Evolutionary conservation across 106 monocot genomes (phyloP), one percentile per base, ranked within the genome.

Genomic region (Iris macrosiphon): DNA sequence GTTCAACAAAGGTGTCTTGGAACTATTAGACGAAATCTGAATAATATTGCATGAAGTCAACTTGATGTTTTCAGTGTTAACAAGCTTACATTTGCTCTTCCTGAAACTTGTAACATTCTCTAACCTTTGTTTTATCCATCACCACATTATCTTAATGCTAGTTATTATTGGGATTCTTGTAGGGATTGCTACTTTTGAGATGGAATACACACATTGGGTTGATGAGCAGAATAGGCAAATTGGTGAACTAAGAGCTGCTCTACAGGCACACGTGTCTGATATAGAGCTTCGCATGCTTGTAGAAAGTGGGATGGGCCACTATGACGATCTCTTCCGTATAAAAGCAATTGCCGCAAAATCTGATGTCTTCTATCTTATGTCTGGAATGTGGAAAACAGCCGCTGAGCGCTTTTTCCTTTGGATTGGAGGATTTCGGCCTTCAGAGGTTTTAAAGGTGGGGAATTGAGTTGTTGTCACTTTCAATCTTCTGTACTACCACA

Each of bases 351-450:
- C 69, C 29, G 76, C 95, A 5, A 82, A 82, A 31, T 68, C 85
- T 45, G 95, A 96, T 69, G 89, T 96, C 7, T 89, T 96, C 64
- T 90, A 89, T 56, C 37, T 96, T 27, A 82, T 86, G 65, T 96
- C 95, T 45, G 95, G 95, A 54, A 79, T 83, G 74, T 96, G 95
- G 89, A 85, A 55, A 63, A 73, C 89, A 15, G 21, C 69, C 46
- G 71, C 72, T 0, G 95, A 96, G 39, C 66, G 95, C 17, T 85
- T 85, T 52, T 96, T 96, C 43, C 76, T 79, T 9, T 96, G 95
- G 95, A 89, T 96, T 53, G 95, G 95, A 31, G 95, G 95, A 33
- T 96, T 96, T 70, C 85, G 95, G 31, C 95, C 95, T 52, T 96
- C 95, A 24, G 89, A 74, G 32, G 76, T 89, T 63, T 52, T 96